Evolutionary conservation across 805 yeast genomes (phyloP).

Genomic region (Starmerella floricola): DNA sequence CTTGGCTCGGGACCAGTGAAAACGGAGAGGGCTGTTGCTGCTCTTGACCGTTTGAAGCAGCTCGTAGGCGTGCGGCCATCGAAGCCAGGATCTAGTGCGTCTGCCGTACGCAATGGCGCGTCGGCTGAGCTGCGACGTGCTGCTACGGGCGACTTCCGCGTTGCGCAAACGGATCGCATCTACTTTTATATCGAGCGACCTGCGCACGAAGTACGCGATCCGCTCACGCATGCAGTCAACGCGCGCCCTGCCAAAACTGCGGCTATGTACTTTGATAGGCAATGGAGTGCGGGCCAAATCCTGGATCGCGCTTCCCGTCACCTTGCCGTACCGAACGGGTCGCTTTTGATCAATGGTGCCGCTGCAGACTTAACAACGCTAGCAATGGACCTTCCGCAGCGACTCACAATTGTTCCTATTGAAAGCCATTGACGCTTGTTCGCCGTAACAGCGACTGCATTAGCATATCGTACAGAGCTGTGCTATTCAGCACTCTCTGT

Average conservation of each 20-base stretch:
- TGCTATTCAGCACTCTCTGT: no score
- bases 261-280: constrained; percentile 22
- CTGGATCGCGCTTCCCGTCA: constrained; percentile 22
- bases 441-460: no score
- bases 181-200: constrained; percentile 27
- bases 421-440: background rate
- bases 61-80: constrained; percentile 8
- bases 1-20: constrained; percentile 3
- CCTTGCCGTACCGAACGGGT: constrained; percentile 17
- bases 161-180: constrained; percentile 27
- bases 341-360: background rate
- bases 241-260: constrained; percentile 21
- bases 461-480: no score
- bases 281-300: constrained; percentile 21
- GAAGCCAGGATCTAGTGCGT: background rate
- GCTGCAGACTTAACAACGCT: constrained; percentile 2
- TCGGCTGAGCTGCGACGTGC: constrained; percentile 8
- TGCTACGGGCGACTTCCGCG: constrained; percentile 32
- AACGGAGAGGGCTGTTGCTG: constrained; percentile 16
- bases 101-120: background rate
- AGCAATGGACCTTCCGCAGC: constrained; percentile 3
- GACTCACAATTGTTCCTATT: background rate
- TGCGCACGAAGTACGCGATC: constrained; percentile 16
- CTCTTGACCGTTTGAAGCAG: constrained; percentile 12
- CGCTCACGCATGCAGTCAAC: constrained; percentile 14